Base-by-base conservation (phyloP, 1,284 basidiomycete genomes). In the Trametes pubescens region DNA sequence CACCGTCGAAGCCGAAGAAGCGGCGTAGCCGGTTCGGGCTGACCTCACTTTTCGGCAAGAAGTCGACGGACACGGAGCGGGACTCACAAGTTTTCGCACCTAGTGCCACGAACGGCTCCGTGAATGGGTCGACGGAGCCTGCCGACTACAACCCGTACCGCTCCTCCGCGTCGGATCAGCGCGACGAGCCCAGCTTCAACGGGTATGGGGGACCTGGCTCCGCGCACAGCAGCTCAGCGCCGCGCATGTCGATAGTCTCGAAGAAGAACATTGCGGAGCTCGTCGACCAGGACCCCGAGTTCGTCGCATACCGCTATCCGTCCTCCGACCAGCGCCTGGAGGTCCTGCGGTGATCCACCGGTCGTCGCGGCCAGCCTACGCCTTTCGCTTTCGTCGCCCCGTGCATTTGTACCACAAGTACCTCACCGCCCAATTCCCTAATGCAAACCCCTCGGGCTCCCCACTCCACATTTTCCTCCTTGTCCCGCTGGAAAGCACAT, bases 231-330 rank as follows among this genome's bases (percentile, higher is more conserved):
- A 72, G 85, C 61, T 70, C 69, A 32, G 75, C 74, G 16, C 78
- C 81, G 62, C 80, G 88, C 57, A 80, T 88, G 81, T 89, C 87
- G 40, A 78, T 87, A 22, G 80, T 81, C n/a, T 86, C 88, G 22
- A 82, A 87, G 59, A 91, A 87, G 78, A 87, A 86, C 54, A 80
- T 92, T 60, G 90, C 91, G 69, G 86, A 89, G 67, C 81, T 91
- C n/a, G 91, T 94, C 32, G 83, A 89, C 32, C 92, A 91, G 76
- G 91, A 92, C 73, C 77, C 86, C 2, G 89, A 93, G 32, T 93
- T 94, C 72, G 87, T 93, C 64, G 91, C 92, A 3, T 93, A 93
- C 75, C 86, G 92, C 43, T 94, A 94, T 76, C 92, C 92, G 10
- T 92, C 90, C 14, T 85, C 83, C 65, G 88, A 90, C 66, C 72